A percentile compares a stretch with the other conserved stretches of the same genome.
phyloP scores from a whole-genome alignment of 108 stramenopile genomes.

The Cyclotella kingstonii region DNA sequence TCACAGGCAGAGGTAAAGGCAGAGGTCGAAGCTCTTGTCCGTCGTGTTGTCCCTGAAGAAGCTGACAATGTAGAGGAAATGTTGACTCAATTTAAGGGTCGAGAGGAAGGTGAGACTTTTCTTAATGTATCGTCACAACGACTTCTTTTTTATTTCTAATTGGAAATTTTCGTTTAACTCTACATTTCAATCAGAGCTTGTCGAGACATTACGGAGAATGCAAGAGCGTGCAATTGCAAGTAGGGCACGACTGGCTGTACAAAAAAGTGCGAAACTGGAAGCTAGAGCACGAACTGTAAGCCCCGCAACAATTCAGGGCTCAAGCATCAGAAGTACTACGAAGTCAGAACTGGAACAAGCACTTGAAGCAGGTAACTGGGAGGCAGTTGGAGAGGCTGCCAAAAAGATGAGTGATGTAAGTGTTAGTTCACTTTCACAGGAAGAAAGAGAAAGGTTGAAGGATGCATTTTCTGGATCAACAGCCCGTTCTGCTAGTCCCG shows the following conservation, averaged over 20 bases:
- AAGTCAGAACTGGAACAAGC: slow-evolving; percentile 57
- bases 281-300: slow-evolving; percentile 38
- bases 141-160: not conserved
- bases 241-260: slow-evolving; percentile 65
- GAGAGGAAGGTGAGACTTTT: slow-evolving; percentile 59
- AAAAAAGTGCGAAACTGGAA: slow-evolving; percentile 76
- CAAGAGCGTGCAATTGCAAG: slow-evolving; percentile 81
- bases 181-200: slow-evolving; percentile 44
- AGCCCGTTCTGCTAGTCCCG: slow-evolving; percentile 10
- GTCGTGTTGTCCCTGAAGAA: slow-evolving; percentile 84
- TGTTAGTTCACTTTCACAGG: slow-evolving; percentile 30
- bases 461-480: slow-evolving; percentile 37
- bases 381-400: slow-evolving; percentile 82
- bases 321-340: slow-evolving; percentile 25
- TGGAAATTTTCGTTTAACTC: not conserved
- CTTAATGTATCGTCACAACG: not conserved
- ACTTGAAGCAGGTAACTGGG: slow-evolving; percentile 86
- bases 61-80: slow-evolving; percentile 88
- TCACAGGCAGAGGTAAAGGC: slow-evolving; percentile 70
- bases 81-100: slow-evolving; percentile 84
- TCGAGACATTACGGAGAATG: slow-evolving; percentile 84
- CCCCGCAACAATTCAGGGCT: slow-evolving; percentile 16
- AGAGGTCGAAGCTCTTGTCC: slow-evolving; percentile 77
- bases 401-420: slow-evolving; percentile 51
- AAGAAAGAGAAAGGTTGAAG: slow-evolving; percentile 33